Conservation (phyloP, 1,139 yeast genomes). For the Debaryomyces singareniensis region DNA sequence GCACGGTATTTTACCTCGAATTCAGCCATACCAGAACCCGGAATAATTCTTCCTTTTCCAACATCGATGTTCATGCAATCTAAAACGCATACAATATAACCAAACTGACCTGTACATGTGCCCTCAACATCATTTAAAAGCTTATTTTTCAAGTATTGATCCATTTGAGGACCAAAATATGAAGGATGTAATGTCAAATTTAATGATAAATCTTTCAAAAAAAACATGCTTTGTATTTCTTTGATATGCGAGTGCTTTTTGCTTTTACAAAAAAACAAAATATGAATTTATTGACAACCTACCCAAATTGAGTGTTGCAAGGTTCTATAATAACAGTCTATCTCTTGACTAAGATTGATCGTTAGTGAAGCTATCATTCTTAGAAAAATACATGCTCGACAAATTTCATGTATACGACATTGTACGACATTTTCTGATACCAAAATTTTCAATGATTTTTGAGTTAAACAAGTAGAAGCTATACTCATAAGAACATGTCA, state of each 20-base stretch:
- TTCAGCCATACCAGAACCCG: conserved; percentile 90
- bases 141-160: conserved; percentile 83
- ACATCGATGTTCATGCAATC: conserved; percentile 94
- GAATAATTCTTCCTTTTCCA: conserved; percentile 88
- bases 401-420: too few species aligned
- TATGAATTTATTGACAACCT: too few species aligned
- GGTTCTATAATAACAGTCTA: too few species aligned
- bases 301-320: too few species aligned
- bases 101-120: conserved; percentile 97
- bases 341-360: too few species aligned
- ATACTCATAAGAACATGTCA: conserved; percentile 39
- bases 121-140: conserved; percentile 95
- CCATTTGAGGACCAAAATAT: conserved; percentile 96
- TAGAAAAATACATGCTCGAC: too few species aligned
- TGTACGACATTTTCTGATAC: too few species aligned
- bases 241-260: background rate
- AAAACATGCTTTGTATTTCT: conserved; percentile 27
- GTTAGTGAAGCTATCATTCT: too few species aligned
- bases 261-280: too few species aligned
- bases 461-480: too few species aligned
- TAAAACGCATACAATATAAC: conserved; percentile 91
- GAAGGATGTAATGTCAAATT: conserved; percentile 95
- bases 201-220: conserved; percentile 78
- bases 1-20: conserved; percentile 95
- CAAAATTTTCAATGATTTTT: too few species aligned